A percentile compares a stretch with the other conserved stretches of the same genome.
These are phyloP conservation scores for Gymnopilus dilepis DNA, from an alignment of 768 basidiomycete genomes.

Conservation along the genomic window DNA sequence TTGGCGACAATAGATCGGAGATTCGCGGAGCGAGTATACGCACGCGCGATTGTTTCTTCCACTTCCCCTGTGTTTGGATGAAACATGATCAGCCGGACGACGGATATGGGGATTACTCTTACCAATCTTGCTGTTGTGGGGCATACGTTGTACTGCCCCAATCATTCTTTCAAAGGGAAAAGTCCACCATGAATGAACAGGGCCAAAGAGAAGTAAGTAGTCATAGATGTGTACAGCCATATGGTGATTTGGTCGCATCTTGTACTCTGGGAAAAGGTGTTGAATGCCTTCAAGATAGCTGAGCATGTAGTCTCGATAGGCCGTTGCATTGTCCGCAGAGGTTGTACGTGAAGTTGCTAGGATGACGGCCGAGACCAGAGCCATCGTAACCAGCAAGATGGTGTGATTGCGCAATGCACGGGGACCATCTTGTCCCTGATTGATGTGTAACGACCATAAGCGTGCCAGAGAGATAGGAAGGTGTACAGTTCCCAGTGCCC, in stretches of 20 bases:
- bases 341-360: slow-evolving; percentile 29
- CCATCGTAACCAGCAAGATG: slow-evolving; percentile 27
- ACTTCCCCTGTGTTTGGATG: not conserved
- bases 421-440: not conserved
- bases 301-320: slow-evolving; percentile 22
- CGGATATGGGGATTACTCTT: not conserved
- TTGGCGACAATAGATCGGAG: not conserved
- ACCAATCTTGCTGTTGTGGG: slow-evolving; percentile 37
- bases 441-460: slow-evolving; percentile 33
- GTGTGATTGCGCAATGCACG: slow-evolving; percentile 27
- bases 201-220: slow-evolving; percentile 39
- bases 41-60: slow-evolving; percentile 1
- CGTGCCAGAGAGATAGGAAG: slow-evolving; percentile 38
- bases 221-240: slow-evolving; percentile 39
- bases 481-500: slow-evolving; percentile 34
- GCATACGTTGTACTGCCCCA: slow-evolving; percentile 37
- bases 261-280: not conserved
- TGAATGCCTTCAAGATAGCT: slow-evolving; percentile 26
- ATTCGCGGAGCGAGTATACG: not conserved
- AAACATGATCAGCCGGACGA: not conserved
- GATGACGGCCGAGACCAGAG: slow-evolving; percentile 23
- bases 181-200: slow-evolving; percentile 42
- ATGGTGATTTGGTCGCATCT: slow-evolving; percentile 23
- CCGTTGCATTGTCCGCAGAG: slow-evolving; percentile 7
- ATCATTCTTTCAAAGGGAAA: slow-evolving; percentile 46